phyloP scores from a whole-genome alignment of 2,329 filamentous ascomycete genomes.

The Chaetomiaceae sp. region DNA sequence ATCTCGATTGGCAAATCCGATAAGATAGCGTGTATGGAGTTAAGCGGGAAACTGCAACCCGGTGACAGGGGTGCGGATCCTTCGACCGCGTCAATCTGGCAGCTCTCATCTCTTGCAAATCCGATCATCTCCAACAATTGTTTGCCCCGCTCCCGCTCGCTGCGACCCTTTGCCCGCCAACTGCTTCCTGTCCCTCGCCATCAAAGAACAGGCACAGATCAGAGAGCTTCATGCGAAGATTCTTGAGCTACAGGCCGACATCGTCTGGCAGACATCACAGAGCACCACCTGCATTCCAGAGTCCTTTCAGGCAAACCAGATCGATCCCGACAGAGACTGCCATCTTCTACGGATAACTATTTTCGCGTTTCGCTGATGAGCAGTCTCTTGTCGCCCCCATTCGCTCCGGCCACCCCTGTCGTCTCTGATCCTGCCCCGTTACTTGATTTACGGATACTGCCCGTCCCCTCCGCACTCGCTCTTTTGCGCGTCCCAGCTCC shows the following conservation, averaged over 20 bases:
- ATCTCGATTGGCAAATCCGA: neutral
- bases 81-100: constrained; percentile 21
- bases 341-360: too few relatives aligned
- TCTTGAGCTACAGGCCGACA: neutral
- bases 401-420: neutral
- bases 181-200: too few relatives aligned
- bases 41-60: constrained; percentile 19
- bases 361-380: too few relatives aligned
- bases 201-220: too few relatives aligned
- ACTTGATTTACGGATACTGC: constrained; percentile 2
- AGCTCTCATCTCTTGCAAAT: constrained; percentile 12
- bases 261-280: neutral
- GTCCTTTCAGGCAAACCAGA: too few relatives aligned
- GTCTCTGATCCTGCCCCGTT: constrained; percentile 16
- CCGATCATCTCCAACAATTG: neutral
- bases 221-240: neutral
- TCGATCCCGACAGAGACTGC: too few relatives aligned
- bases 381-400: neutral
- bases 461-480: neutral
- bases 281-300: too few relatives aligned
- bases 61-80: constrained; percentile 23
- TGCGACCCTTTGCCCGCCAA: neutral
- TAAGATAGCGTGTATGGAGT: constrained; percentile 18
- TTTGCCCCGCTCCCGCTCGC: neutral
- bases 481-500: neutral